These are phyloP conservation scores for Trichoderma asperelloides DNA, from an alignment of 495 filamentous ascomycete genomes.

Conservation along the genomic window DNA sequence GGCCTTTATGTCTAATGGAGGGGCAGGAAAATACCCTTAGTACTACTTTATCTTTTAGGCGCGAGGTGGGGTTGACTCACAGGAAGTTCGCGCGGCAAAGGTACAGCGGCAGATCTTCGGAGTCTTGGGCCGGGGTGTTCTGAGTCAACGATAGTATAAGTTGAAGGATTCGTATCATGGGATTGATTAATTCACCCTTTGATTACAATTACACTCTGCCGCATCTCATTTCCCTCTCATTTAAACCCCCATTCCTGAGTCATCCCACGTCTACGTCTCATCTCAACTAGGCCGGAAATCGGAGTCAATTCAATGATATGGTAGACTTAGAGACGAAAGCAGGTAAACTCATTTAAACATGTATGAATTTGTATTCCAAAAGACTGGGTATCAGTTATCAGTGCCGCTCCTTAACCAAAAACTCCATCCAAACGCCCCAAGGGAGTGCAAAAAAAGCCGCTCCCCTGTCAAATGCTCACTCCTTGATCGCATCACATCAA, in stretches of 20 bases:
- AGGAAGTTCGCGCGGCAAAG: not conserved
- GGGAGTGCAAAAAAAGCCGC: not conserved
- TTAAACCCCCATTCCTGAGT: not conserved
- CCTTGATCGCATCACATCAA: not conserved
- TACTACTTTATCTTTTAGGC: slow-evolving; percentile 6
- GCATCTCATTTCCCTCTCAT: not conserved
- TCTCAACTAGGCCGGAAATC: not conserved
- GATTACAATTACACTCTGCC: not conserved
- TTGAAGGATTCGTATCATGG: not conserved
- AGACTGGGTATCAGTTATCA: slow-evolving; percentile 9
- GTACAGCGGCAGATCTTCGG: slow-evolving; percentile 3
- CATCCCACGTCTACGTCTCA: not conserved
- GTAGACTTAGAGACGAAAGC: not conserved
- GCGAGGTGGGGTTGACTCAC: slow-evolving; percentile 7
- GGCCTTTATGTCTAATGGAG: not conserved
- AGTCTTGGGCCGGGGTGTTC: not conserved
- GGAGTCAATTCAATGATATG: not conserved
- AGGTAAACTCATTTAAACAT: not conserved
- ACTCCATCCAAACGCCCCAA: not conserved
- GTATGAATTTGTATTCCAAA: not conserved
- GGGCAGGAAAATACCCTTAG: slow-evolving; percentile 3
- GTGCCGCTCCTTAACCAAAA: not conserved
- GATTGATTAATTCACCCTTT: not conserved
- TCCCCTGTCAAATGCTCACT: not conserved
- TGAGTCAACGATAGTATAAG: not conserved